These are phyloP conservation scores for Geoglossum cookeanum DNA, from an alignment of 2,329 filamentous ascomycete species.

Conservation along the genomic window DNA sequence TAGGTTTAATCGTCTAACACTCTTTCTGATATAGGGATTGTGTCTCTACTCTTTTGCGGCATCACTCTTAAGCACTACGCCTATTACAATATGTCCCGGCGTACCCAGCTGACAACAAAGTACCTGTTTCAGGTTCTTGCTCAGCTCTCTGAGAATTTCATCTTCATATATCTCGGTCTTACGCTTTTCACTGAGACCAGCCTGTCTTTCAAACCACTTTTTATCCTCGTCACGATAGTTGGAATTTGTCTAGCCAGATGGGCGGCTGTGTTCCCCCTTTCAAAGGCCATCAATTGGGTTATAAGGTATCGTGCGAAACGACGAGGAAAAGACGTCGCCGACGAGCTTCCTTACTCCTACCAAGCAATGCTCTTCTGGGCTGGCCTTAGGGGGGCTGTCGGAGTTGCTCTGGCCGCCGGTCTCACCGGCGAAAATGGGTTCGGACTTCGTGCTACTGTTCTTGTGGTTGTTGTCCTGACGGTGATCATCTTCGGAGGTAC, in stretches of 20 bases:
- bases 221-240: constrained; percentile 81
- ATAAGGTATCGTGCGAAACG: constrained; percentile 69
- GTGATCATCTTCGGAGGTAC: constrained; percentile 98
- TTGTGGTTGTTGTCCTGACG: constrained; percentile 90
- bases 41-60: constrained; percentile 89
- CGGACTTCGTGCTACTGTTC: constrained; percentile 78
- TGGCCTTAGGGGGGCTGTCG: constrained; percentile 82
- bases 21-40: constrained; percentile 48
- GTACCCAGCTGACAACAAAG: constrained; percentile 93
- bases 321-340: constrained; percentile 54
- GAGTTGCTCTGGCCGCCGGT: constrained; percentile 80
- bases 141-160: constrained; percentile 95
- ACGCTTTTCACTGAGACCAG: constrained; percentile 84
- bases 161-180: constrained; percentile 94
- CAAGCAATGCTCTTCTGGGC: constrained; percentile 99
- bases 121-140: constrained; percentile 91
- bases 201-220: constrained; percentile 77
- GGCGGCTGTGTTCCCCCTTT: constrained; percentile 87
- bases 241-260: constrained; percentile 87
- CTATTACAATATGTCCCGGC: constrained; percentile 98
- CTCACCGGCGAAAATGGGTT: constrained; percentile 65
- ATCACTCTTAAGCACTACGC: constrained; percentile 98
- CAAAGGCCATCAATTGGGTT: constrained; percentile 77
- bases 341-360: constrained; percentile 86
- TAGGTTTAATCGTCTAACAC: not conserved